Evolutionary conservation across 2,329 filamentous ascomycete species (phyloP), one percentile per base, ranked within the genome.

Genomic region (Cytospora piceae): DNA sequence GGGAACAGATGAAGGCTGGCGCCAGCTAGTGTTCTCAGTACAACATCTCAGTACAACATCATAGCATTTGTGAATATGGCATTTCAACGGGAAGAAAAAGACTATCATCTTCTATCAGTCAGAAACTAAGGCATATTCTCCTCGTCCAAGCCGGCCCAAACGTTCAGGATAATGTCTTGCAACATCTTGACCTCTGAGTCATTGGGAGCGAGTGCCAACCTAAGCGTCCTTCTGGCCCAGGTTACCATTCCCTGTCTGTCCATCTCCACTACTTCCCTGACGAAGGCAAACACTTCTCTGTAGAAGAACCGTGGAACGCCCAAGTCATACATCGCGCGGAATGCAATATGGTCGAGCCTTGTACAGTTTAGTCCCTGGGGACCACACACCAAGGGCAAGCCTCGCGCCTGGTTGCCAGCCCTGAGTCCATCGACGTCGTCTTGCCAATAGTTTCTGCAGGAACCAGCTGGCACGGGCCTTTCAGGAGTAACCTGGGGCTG

Each of bases 1-100:
- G 71, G 71, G 71, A 71, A 64, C 68, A 69, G 49, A 67, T 67
- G 65, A 49, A 51, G 11, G 54, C 46, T 6, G 65, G 65, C 12
- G 63, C 65, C 11, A 65, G 58, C 4, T 58, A 32, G 46, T 61
- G 24, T 22, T 3, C 2, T 22, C 1, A 46, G 31, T 53, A 2
- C 9, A 37, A 11, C 11, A 34, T 34, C 11, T 2, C 12, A 12
- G 32, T n/a, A n/a, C 32, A 49, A 27, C 4, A 31, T 24, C 20
- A 22, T 61, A 1, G 15, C 29, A 5, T 20, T 49, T 7, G 8
- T 49, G 42, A 17, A 14, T 49, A 6, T 49, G 42, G 3, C 27
- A 29, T 29, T 29, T 29, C 27, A 29, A 29, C 27, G 27, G 27
- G 27, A 34, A 34, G 32, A 32, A 32, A 32, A 32, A 32, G 32